Base-by-base conservation (phyloP, 2,329 filamentous ascomycete species). In the Alternaria hordeiaustralica region DNA sequence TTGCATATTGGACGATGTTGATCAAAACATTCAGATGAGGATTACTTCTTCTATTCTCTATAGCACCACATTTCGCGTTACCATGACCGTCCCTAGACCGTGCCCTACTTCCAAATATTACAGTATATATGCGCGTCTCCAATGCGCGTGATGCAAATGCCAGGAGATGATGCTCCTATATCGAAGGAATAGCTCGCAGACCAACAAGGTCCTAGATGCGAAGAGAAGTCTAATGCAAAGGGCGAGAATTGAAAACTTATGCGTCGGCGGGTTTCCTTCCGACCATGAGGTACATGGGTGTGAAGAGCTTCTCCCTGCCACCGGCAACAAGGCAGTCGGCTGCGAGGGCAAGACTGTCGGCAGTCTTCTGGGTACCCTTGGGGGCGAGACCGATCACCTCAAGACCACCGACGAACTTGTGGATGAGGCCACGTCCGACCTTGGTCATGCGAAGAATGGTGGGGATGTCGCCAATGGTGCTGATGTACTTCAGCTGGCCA, bases 271-370 rank as follows among this genome's bases (percentile, higher is more conserved):
- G 93, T 87, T 97, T 97, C 82, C 92, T 89, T 65, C 89, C 95
- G 63, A 97, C 88, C 93, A 97, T 97, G 77, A 98, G 85, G 84
- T 97, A 97, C 95, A 98, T 98, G 60, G 95, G 95, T 2, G 95
- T 98, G 83, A 98, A 98, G n/a, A 98, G 87, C 81, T 97, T 92
- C 84, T 94, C 87, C 80, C 89, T 88, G 36, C 90, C 95, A 81
- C 95, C 95, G 51, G 92, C 93, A 21, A 97, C 94, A 55, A 98
- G 85, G 74, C 89, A 92, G 81, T 97, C 94, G 11, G 88, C 94
- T 30, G 93, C 94, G 62, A 89, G 77, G 6, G 92, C 94, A 75
- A 98, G 83, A 75, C 92, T 94, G 82, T 97, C 92, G 11, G 94
- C 94, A n/a, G 94, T 97, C 89, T 97, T 97, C 84, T 93, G 92